Conservation (phyloP, 2,329 filamentous ascomycete species). For the Exophiala bonariae region DNA sequence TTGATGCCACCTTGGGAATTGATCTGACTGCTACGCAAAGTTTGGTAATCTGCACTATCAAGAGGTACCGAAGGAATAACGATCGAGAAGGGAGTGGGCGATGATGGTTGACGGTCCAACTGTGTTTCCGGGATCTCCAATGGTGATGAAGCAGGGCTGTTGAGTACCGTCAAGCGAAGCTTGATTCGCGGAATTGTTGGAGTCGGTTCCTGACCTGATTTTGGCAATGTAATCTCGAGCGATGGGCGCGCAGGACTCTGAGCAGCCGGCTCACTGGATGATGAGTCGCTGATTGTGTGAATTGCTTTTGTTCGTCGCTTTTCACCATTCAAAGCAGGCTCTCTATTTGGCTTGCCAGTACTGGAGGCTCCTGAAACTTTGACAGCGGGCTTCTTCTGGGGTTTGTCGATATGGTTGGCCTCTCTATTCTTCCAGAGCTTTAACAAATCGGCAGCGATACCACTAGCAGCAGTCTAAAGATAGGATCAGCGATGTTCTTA, state of each 20-base stretch:
- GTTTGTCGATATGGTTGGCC: no score
- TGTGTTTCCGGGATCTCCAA: conserved; percentile 24
- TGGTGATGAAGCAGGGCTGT: conserved; percentile 6
- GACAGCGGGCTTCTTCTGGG: conserved; percentile 1
- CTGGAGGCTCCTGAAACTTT: background rate
- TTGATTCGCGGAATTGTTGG: background rate
- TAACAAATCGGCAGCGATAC: conserved; percentile 5
- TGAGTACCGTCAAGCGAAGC: background rate
- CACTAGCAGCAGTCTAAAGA: background rate
- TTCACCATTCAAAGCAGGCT: conserved; percentile 14
- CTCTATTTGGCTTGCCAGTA: background rate
- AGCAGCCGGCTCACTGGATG: conserved; percentile 12
- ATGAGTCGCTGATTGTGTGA: conserved; percentile 16
- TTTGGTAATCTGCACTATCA: conserved; percentile 21
- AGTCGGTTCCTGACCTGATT: background rate
- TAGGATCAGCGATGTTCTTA: background rate
- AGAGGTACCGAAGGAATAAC: conserved; percentile 9
- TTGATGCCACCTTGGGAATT: conserved; percentile 1
- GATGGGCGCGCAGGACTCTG: background rate
- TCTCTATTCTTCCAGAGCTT: conserved; percentile 5
- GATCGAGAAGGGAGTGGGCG: conserved; percentile 8
- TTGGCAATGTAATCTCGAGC: background rate
- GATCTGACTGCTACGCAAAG: conserved; percentile 20
- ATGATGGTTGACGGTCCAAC: background rate
- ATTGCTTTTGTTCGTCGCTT: background rate